phyloP scores from a whole-genome alignment of 2,329 filamentous ascomycete genomes.

The Ophiostoma sp. region DNA sequence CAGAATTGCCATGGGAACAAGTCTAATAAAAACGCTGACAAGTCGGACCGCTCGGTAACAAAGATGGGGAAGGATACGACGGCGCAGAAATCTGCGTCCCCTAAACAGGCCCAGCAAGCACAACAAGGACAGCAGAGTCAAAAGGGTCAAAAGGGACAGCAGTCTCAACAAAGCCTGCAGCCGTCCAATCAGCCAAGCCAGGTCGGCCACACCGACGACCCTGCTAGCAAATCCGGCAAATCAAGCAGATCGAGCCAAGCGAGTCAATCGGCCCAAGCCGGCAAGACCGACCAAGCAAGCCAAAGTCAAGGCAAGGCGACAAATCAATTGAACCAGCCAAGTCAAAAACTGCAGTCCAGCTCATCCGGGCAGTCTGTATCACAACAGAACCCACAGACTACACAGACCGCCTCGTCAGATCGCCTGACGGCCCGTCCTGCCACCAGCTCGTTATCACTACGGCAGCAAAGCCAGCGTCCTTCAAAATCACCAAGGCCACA shows the following conservation, averaged over 20 bases:
- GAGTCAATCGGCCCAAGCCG: not conserved
- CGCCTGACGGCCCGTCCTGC: constrained; percentile 15
- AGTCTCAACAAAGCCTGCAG: not conserved
- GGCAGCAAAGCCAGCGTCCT: constrained; percentile 30
- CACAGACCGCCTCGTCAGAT: constrained; percentile 18
- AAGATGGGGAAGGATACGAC: constrained; percentile 49
- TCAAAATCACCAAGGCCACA: constrained; percentile 30
- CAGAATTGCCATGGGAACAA: constrained; percentile 60
- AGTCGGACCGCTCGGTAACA: constrained; percentile 58
- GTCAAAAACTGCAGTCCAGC: not conserved
- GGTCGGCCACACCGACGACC: not conserved
- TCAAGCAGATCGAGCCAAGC: not conserved
- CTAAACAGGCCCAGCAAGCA: constrained; percentile 17
- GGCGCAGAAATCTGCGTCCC: constrained; percentile 40
- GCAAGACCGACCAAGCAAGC: not conserved
- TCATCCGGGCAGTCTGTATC: not conserved
- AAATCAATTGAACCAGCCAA: not conserved
- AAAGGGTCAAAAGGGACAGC: constrained; percentile 13
- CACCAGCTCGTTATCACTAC: constrained; percentile 18
- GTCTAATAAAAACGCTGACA: constrained; percentile 50
- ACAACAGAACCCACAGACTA: constrained; percentile 14
- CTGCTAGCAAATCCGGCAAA: not conserved
- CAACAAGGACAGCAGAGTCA: constrained; percentile 15
- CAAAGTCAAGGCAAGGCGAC: not conserved
- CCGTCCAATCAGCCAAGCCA: not conserved